Percentiles rank a stretch among this genome's conserved stretches.
Evolutionary conservation across 2,329 filamentous ascomycete species (phyloP).

Genomic region (Talaromyces atroroseus): DNA sequence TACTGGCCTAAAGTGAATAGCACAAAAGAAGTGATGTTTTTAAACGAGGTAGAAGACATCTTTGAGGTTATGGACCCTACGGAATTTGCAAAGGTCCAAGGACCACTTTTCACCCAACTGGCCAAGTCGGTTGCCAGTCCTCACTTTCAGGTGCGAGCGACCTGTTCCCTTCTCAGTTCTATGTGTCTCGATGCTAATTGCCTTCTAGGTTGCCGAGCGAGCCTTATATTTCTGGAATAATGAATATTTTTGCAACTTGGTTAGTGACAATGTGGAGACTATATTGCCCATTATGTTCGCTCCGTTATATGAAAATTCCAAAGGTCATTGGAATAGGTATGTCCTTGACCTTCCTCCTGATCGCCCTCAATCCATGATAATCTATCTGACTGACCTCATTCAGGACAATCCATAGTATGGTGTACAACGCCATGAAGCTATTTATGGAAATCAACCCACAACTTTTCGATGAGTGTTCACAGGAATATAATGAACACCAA

Average conservation of each 20-base stretch:
- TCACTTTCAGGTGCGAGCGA: slow-evolving; percentile 70
- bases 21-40: slow-evolving; percentile 99
- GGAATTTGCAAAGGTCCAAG: slow-evolving; percentile 97
- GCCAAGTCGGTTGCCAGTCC: slow-evolving; percentile 97
- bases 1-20: slow-evolving; percentile 99
- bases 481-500: slow-evolving; percentile 95
- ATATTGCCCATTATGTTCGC: slow-evolving; percentile 99
- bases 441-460: slow-evolving; percentile 99
- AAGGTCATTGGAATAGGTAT: slow-evolving; percentile 98
- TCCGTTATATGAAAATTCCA: slow-evolving; percentile 95
- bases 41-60: slow-evolving; percentile 98
- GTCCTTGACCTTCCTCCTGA: neutral
- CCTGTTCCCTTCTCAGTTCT: neutral
- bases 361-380: slow-evolving; percentile 21
- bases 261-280: slow-evolving; percentile 97
- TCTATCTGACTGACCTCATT: slow-evolving; percentile 21
- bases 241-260: slow-evolving; percentile 98
- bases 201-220: slow-evolving; percentile 72
- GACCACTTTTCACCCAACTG: slow-evolving; percentile 92
- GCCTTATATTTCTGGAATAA: slow-evolving; percentile 99
- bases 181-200: slow-evolving; percentile 14
- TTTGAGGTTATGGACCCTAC: slow-evolving; percentile 99
- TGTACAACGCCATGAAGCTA: slow-evolving; percentile 99
- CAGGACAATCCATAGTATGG: slow-evolving; percentile 98
- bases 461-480: slow-evolving; percentile 96